Evolutionary conservation across 2,329 filamentous ascomycete species (phyloP).

Genomic region (Metarhizium album): DNA sequence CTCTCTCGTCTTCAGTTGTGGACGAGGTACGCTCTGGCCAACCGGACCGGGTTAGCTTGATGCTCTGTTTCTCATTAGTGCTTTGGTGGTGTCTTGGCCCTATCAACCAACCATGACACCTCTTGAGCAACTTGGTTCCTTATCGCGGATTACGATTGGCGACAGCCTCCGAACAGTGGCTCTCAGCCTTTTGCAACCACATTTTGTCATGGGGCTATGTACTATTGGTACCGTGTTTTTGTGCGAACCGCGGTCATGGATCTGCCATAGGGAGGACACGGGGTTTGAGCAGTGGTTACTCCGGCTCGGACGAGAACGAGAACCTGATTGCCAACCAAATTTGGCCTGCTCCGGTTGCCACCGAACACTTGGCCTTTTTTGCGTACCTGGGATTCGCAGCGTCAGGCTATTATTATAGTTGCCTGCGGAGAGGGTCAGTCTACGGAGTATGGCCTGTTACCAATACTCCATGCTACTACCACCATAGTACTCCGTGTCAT

Average conservation of each 20-base stretch:
- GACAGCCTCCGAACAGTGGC: not conserved
- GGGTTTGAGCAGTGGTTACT: no score
- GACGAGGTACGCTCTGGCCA: not conserved
- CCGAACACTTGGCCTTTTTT: not conserved
- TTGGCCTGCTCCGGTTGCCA: not conserved
- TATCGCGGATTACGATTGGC: slow-evolving; percentile 4
- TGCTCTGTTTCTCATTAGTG: not conserved
- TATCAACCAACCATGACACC: not conserved
- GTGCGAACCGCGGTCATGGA: no score
- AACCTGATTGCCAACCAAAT: not conserved
- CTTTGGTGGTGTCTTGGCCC: not conserved
- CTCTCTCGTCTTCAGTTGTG: not conserved
- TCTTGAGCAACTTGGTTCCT: not conserved
- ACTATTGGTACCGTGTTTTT: not conserved
- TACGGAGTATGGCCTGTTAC: no score
- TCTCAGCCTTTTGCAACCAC: not conserved
- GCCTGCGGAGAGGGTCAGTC: no score
- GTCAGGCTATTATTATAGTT: no score
- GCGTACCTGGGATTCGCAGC: not conserved
- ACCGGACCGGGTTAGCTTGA: not conserved
- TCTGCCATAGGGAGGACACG: no score
- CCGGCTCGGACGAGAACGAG: no score
- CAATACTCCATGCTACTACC: no score
- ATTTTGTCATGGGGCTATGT: not conserved
- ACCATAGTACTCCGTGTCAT: not conserved